Evolutionary conservation across 805 yeast genomes (phyloP).

Genomic region (Ogataea pini): DNA sequence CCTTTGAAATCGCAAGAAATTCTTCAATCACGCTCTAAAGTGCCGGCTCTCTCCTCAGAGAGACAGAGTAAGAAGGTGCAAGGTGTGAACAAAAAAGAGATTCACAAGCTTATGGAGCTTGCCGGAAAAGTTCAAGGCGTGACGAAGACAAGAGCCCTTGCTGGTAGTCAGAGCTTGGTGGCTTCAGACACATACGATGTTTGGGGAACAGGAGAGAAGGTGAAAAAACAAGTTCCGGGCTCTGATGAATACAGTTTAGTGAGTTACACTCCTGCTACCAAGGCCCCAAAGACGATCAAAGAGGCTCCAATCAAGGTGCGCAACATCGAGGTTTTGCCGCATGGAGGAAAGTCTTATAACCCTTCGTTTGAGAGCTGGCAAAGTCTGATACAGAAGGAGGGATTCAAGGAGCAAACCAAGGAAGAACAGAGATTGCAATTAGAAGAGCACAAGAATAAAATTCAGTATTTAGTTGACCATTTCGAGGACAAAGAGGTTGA

Average conservation of each 20-base stretch:
- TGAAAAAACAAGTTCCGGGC: constrained; percentile 41
- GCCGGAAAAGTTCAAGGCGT: constrained; percentile 73
- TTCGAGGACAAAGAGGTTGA: constrained; percentile 59
- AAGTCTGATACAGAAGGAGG: constrained; percentile 65
- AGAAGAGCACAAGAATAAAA: constrained; percentile 61
- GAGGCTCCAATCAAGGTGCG: constrained; percentile 55
- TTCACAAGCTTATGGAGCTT: constrained; percentile 64
- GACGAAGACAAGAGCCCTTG: constrained; percentile 48
- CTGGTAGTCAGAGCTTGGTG: constrained; percentile 66
- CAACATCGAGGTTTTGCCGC: constrained; percentile 56
- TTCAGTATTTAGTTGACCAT: constrained; percentile 64
- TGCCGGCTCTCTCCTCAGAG: constrained; percentile 55
- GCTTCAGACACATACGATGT: constrained; percentile 57
- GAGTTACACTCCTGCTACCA: constrained; percentile 54
- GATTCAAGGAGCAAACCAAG: constrained; percentile 58
- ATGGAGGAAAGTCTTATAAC: constrained; percentile 90
- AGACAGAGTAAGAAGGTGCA: constrained; percentile 47
- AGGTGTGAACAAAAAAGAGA: constrained; percentile 64
- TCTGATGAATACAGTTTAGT: constrained; percentile 26
- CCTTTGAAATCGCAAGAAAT: constrained; percentile 53
- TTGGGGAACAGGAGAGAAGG: constrained; percentile 51
- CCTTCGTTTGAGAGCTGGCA: constrained; percentile 88
- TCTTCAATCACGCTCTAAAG: constrained; percentile 73
- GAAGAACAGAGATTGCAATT: constrained; percentile 65
- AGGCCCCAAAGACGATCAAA: constrained; percentile 55